Base-by-base conservation (phyloP, 129 eudicot genomes). In the Artemisia argyi region DNA sequence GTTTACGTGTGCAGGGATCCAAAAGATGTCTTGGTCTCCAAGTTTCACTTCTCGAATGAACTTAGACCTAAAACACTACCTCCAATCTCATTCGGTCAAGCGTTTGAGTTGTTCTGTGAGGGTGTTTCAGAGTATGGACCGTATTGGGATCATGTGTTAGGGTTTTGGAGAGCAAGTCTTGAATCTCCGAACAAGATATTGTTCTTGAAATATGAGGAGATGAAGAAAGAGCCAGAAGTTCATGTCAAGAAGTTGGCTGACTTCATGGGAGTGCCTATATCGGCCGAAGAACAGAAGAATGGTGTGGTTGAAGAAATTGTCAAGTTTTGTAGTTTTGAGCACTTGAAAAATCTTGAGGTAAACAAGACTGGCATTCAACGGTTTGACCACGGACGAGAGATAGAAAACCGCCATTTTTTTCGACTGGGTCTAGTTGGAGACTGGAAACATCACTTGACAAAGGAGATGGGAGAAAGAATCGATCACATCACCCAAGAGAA, bases 201-300 rank as follows among this genome's bases (percentile, higher is more conserved):
- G 46, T 39, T 39, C 46, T 39, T 42, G 24, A 64, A 64, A 24
- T 64, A 64, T 0, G 68, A 35, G 52, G 68, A 64, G 26, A n/a
- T 64, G 7, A 64, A 39, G 68, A 64, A 50, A 50, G 68, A 64
- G 15, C 52, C 52, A 13, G 68, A 39, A 50, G 52, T 1, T 3
- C 68, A 64, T 64, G 52, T 64, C 2, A 64, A 35, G 52, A 64
- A 17, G 68, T 64, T 64, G 52, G 68, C 51, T 64, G 68, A 64
- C 13, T 64, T 64, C 20, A 9, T 64, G 28, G 68, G 68, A 26
- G 68, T 64, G 51, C 26, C 51, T 2, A 16, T 64, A 32, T 64
- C 28, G n/a, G 28, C 5, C 18, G 26, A 17, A 9, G 68, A 64
- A 4, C 15, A 64, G 2, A 52, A 35, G 50, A 42, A 39, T 39